Evolutionary conservation across 208 protist genomes (phyloP), one percentile per base, ranked within the genome.

Genomic region (Trypanosomatidae sp.): DNA sequence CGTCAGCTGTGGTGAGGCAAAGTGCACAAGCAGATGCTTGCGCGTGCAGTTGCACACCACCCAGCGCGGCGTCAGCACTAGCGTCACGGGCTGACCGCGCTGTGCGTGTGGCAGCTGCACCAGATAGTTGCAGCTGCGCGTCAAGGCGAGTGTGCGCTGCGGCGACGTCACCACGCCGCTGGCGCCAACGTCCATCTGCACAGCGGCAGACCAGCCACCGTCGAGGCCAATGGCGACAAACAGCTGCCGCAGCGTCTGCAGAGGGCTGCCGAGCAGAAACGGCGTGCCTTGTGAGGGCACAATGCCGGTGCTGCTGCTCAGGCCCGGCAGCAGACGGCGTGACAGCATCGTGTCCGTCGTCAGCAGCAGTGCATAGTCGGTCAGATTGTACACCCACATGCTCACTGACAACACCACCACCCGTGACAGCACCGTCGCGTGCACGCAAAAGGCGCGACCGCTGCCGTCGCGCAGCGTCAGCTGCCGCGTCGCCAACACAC

Each of bases 371-470:
- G 80, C 75, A 55, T 84, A 89, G 44, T 77, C 63, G 27, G 75
- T 89, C 26, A 84, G 55, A 53, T 89, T 89, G 59, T 66, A 67
- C 20, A 86, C 72, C 80, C 80, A 89, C 40, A 86, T 16, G 11
- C 58, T 69, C 2, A 79, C 80, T 6, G 80, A 89, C 23, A 89
- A 44, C 11, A 85, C 54, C 15, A 89, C 61, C 1, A 71, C 81
- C 13, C 75, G 72, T 3, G 65, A 44, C 32, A 84, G 60, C n/a
- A 89, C 62, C 22, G 58, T 58, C 6, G 83, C 72, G 39, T 78
- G 71, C 0, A 86, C 61, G 47, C 75, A 69, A 45, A 89, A 89
- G 37, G 56, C 48, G 10, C 61, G 59, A 2, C 75, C 75, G 48
- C 61, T 56, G 41, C 46, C 44, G 55, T 85, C 71, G 21, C 50